Conservation (phyloP, 176 grass and related monocot species). For the Echinochloa phyllopogon region DNA sequence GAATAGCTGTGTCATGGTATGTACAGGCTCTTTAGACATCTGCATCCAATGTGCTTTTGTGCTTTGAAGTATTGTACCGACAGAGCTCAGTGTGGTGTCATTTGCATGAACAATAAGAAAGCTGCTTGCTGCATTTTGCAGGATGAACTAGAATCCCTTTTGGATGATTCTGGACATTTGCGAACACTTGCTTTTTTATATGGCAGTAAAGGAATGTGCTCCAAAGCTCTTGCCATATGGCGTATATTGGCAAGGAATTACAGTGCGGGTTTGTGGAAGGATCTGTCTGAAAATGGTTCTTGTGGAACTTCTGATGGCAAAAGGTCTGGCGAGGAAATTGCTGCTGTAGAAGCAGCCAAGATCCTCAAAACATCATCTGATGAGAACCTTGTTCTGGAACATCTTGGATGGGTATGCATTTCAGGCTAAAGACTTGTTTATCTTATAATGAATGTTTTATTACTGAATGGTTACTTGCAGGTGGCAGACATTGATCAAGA, state of each 20-base stretch:
- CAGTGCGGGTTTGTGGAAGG: constrained; percentile 71
- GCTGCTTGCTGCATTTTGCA: constrained; percentile 46
- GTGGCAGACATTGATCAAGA: constrained; percentile 84
- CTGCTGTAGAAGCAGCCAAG: constrained; percentile 84
- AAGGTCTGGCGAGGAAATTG: constrained; percentile 61
- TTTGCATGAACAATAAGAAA: constrained; percentile 40
- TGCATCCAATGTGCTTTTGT: neutral
- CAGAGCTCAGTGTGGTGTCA: constrained; percentile 13
- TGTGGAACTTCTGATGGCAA: constrained; percentile 41
- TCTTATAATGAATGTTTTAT: constrained; percentile 20
- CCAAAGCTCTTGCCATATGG: constrained; percentile 86
- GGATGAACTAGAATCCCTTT: constrained; percentile 92
- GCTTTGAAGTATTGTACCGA: constrained; percentile 17
- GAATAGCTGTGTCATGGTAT: constrained; percentile 92
- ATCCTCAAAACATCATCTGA: constrained; percentile 85
- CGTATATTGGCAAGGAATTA: constrained; percentile 87
- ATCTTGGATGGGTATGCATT: constrained; percentile 94
- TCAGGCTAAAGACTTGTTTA: constrained; percentile 10
- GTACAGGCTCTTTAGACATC: constrained; percentile 31
- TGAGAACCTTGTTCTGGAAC: constrained; percentile 86
- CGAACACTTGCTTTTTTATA: constrained; percentile 95
- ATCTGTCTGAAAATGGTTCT: constrained; percentile 52
- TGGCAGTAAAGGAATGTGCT: constrained; percentile 87
- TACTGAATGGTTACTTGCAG: constrained; percentile 52
- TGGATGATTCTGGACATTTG: constrained; percentile 88